Percentiles rank a stretch among this genome's conserved stretches.
Evolutionary conservation across 2,329 filamentous ascomycete species (phyloP).

Genomic region (Cordyceps sp.): DNA sequence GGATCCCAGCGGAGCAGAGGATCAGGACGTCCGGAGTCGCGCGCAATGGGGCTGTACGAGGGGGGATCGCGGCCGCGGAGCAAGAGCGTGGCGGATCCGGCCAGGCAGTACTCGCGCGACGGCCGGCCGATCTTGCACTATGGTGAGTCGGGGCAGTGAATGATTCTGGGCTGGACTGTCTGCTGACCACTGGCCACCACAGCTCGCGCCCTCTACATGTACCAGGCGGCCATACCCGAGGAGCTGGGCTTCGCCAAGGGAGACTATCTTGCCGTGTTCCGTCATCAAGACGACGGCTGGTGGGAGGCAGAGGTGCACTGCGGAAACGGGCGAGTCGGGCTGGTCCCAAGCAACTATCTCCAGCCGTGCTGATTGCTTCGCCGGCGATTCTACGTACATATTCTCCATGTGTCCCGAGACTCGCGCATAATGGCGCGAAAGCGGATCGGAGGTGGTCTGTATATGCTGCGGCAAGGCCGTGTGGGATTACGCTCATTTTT

Average conservation of each 20-base stretch:
- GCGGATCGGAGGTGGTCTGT: too few relatives aligned
- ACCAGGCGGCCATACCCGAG: conserved; percentile 86
- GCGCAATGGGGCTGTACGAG: conserved; percentile 40
- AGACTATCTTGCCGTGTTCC: conserved; percentile 73
- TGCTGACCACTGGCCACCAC: conserved; percentile 1
- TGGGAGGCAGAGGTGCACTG: conserved; percentile 94
- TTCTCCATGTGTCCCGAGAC: too few relatives aligned
- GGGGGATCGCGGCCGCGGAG: conserved; percentile 43
- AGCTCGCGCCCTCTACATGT: conserved; percentile 92
- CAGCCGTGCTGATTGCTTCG: conserved; percentile 25
- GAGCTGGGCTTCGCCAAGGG: conserved; percentile 87
- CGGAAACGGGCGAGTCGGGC: conserved; percentile 37
- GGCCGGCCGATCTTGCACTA: conserved; percentile 82
- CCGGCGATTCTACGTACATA: too few relatives aligned
- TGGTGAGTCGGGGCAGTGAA: conserved; percentile 44
- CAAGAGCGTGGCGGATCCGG: conserved; percentile 71
- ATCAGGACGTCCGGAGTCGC: conserved; percentile 28
- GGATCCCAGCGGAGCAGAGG: conserved; percentile 36
- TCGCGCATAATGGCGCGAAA: too few relatives aligned
- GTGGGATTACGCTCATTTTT: neutral
- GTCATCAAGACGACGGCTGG: conserved; percentile 95
- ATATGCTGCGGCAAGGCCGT: too few relatives aligned
- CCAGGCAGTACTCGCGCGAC: conserved; percentile 70
- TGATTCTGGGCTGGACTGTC: neutral
- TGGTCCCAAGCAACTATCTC: conserved; percentile 55